phyloP scores from a whole-genome alignment of 2,329 filamentous ascomycete species.

The Sporothrix globosa region DNA sequence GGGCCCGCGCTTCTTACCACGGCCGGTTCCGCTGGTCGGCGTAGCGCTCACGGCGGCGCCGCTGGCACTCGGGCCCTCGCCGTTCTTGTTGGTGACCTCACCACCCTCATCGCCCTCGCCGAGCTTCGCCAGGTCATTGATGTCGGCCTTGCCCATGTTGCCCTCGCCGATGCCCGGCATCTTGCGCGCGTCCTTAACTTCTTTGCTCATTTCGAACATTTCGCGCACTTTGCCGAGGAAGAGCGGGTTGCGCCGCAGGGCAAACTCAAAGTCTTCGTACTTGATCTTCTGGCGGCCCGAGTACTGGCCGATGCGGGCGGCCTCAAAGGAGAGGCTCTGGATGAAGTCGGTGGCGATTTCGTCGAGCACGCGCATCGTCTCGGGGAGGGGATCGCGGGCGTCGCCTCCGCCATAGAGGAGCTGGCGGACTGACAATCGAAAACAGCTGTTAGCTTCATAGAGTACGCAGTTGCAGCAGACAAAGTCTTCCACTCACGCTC shows the following conservation, averaged over 20 bases:
- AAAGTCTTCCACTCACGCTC: conserved; percentile 61
- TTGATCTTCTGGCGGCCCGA: conserved; percentile 95
- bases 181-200: conserved; percentile 82
- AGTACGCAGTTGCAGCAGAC: conserved; percentile 8
- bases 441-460: neutral
- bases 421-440: conserved; percentile 60
- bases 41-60: conserved; percentile 37
- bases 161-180: conserved; percentile 70
- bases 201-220: conserved; percentile 83
- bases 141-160: conserved; percentile 39
- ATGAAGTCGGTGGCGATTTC: conserved; percentile 97
- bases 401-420: conserved; percentile 83
- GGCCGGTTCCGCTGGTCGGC: neutral
- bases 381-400: conserved; percentile 73
- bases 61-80: conserved; percentile 33
- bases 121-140: conserved; percentile 38
- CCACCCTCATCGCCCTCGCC: conserved; percentile 30
- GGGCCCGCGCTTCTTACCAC: conserved; percentile 25
- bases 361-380: conserved; percentile 85
- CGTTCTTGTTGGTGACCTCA: conserved; percentile 11
- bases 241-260: conserved; percentile 78
- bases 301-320: conserved; percentile 81
- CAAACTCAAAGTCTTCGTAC: conserved; percentile 96
- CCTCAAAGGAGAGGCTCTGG: conserved; percentile 88
- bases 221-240: conserved; percentile 90